Evolutionary conservation across 139 green algal species (phyloP).

Genomic region (Eudorina sp.): DNA sequence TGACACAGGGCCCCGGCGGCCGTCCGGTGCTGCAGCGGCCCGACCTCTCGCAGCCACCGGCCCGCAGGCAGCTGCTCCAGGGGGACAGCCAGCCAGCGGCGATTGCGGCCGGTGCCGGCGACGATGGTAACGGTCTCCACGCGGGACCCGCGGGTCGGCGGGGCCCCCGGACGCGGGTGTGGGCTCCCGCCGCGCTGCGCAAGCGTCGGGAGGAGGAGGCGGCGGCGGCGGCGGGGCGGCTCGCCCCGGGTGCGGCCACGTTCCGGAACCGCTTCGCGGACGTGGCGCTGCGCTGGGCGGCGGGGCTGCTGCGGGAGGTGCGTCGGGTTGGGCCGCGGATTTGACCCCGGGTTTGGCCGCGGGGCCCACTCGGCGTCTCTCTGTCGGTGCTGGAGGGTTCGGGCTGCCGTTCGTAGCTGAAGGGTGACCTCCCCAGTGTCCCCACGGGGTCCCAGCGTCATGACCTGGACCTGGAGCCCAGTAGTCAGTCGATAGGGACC

Average conservation of each 20-base stretch:
- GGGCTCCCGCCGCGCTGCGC: slow-evolving; percentile 41
- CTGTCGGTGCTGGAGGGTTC: too few relatives aligned
- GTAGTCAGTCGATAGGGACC: too few relatives aligned
- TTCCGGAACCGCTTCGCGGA: slow-evolving; percentile 65
- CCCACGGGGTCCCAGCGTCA: too few relatives aligned
- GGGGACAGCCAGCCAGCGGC: not conserved
- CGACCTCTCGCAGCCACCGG: not conserved
- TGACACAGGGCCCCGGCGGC: slow-evolving; percentile 6
- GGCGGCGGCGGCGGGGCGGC: not conserved
- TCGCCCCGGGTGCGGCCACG: not conserved
- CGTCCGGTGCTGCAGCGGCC: not conserved
- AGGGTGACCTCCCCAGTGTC: too few relatives aligned
- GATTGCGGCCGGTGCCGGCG: not conserved
- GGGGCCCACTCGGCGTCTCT: too few relatives aligned
- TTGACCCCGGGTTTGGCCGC: too few relatives aligned
- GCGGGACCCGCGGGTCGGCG: too few relatives aligned
- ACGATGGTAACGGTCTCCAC: not conserved
- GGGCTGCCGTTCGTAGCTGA: too few relatives aligned
- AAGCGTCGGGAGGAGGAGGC: slow-evolving; percentile 19
- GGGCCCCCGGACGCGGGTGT: slow-evolving; percentile 50
- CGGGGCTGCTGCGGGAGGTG: slow-evolving; percentile 67
- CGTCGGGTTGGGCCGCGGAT: too few relatives aligned
- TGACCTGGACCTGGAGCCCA: too few relatives aligned
- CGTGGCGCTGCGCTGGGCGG: slow-evolving; percentile 78
- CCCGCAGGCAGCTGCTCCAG: not conserved